These are phyloP conservation scores for Apiotrichum sp. DNA, from an alignment of 1,284 basidiomycete genomes.

Conservation along the genomic window DNA sequence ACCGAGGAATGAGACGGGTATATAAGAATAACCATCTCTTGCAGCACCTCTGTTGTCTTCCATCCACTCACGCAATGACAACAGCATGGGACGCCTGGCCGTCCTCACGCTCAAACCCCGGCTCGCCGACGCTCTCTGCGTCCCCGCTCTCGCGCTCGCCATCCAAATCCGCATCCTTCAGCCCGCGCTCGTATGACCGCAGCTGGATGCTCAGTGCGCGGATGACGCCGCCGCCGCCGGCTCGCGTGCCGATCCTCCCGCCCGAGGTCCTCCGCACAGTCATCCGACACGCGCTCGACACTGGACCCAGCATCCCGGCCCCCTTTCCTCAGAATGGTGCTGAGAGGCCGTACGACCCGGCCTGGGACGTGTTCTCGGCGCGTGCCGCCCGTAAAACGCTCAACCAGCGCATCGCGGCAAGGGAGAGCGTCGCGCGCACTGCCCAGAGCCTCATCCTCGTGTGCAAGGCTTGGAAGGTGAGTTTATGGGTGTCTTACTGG, in stretches of 20 bases:
- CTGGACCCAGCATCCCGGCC: conserved; percentile 11
- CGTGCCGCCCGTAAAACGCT: conserved; percentile 8
- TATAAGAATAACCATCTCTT: too few relatives aligned
- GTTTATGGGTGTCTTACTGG: conserved; percentile 26
- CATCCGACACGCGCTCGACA: conserved; percentile 27
- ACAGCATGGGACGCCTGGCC: conserved; percentile 13
- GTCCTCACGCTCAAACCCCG: not conserved
- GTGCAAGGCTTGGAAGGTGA: conserved; percentile 66
- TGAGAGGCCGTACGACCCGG: not conserved
- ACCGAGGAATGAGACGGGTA: too few relatives aligned
- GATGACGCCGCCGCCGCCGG: conserved; percentile 1
- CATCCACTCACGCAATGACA: not conserved
- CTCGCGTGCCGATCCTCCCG: conserved; percentile 7
- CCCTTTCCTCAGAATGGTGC: not conserved
- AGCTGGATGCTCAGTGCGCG: conserved; percentile 5
- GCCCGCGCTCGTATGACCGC: conserved; percentile 3
- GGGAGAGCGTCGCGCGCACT: conserved; percentile 5
- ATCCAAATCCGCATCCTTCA: not conserved
- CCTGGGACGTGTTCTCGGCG: conserved; percentile 31
- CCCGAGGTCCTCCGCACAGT: conserved; percentile 28
- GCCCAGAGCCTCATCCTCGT: conserved; percentile 53
- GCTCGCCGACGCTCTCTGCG: not conserved
- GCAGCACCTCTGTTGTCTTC: too few relatives aligned
- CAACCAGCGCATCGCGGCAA: not conserved
- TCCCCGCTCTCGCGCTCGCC: conserved; percentile 2